A percentile compares a stretch with the other conserved stretches of the same genome.
Evolutionary conservation across 495 filamentous ascomycete species (phyloP).

Genomic region (Daldinia vernicosa): DNA sequence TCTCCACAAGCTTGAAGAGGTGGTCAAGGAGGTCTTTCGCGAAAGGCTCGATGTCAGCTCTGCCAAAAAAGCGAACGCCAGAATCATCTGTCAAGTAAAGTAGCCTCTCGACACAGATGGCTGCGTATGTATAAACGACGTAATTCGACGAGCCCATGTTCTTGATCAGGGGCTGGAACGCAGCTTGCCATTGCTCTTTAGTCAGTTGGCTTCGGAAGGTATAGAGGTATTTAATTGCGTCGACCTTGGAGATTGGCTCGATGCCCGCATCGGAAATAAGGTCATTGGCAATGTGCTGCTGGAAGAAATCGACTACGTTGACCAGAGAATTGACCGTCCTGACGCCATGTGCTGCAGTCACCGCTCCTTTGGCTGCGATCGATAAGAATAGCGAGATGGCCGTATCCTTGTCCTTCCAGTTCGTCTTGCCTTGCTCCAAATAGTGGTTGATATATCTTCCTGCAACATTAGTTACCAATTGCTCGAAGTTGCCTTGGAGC

Average conservation of each 20-base stretch:
- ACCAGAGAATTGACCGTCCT: constrained; percentile 84
- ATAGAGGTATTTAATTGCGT: constrained; percentile 97
- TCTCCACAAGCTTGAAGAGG: constrained; percentile 89
- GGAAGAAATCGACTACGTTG: constrained; percentile 92
- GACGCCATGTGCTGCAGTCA: constrained; percentile 86
- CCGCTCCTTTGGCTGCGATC: constrained; percentile 87
- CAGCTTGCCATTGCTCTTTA: constrained; percentile 84
- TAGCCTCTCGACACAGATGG: constrained; percentile 90
- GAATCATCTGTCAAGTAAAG: constrained; percentile 79
- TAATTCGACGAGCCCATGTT: constrained; percentile 88
- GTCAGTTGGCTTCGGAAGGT: constrained; percentile 90
- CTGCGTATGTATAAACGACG: constrained; percentile 96
- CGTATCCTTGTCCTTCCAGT: constrained; percentile 98
- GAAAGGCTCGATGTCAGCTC: constrained; percentile 75
- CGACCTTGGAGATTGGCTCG: constrained; percentile 90
- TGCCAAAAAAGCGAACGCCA: constrained; percentile 77
- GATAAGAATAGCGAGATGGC: constrained; percentile 94
- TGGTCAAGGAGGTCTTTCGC: constrained; percentile 88
- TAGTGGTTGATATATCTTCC: constrained; percentile 85
- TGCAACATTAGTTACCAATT: constrained; percentile 81
- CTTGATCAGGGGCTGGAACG: constrained; percentile 88
- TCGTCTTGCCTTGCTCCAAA: constrained; percentile 68
- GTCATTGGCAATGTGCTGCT: constrained; percentile 85
- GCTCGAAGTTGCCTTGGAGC: constrained; percentile 87
- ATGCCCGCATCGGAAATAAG: constrained; percentile 71